A percentile compares a stretch with the other conserved stretches of the same genome.
phyloP scores from a whole-genome alignment of 2,329 filamentous ascomycete species.

The Byssochlamys sp. region DNA sequence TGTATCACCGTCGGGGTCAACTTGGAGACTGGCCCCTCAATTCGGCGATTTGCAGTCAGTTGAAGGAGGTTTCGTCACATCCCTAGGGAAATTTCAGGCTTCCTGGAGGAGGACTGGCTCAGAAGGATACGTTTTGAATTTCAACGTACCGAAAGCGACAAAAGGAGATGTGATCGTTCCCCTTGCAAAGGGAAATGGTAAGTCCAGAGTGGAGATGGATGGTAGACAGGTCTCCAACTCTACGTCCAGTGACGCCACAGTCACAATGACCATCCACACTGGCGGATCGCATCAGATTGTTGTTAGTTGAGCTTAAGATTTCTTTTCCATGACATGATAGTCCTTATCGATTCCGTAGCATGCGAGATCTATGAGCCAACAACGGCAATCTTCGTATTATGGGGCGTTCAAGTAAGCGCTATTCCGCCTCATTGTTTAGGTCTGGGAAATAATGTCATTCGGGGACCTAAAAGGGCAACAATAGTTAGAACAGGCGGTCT shows the following conservation, averaged over 20 bases:
- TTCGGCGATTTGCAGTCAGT: slow-evolving; percentile 36
- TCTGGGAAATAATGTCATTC: not conserved
- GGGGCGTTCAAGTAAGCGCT: not conserved
- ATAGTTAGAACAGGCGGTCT: not conserved
- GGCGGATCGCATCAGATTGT: not conserved
- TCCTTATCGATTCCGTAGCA: not conserved
- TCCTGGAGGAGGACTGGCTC: slow-evolving; percentile 1
- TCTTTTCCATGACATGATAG: not conserved
- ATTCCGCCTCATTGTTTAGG: not conserved
- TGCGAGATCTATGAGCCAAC: not conserved
- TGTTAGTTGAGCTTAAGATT: not conserved
- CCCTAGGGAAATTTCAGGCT: slow-evolving; percentile 34
- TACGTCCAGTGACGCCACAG: not conserved
- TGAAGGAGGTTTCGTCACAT: slow-evolving; percentile 39
- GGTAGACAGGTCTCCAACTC: not conserved
- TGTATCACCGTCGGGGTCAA: slow-evolving; percentile 28
- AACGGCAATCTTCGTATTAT: not conserved
- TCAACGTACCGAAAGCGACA: slow-evolving; percentile 3
- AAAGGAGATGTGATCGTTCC: slow-evolving; percentile 4
- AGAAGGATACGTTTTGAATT: slow-evolving; percentile 2
- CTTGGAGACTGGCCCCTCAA: slow-evolving; percentile 37
- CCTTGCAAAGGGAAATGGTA: not conserved
- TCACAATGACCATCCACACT: not conserved
- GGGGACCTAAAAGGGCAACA: not conserved
- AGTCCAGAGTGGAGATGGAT: not conserved